Base-by-base conservation (phyloP, 805 yeast species). In the Candida sonorensis region DNA sequence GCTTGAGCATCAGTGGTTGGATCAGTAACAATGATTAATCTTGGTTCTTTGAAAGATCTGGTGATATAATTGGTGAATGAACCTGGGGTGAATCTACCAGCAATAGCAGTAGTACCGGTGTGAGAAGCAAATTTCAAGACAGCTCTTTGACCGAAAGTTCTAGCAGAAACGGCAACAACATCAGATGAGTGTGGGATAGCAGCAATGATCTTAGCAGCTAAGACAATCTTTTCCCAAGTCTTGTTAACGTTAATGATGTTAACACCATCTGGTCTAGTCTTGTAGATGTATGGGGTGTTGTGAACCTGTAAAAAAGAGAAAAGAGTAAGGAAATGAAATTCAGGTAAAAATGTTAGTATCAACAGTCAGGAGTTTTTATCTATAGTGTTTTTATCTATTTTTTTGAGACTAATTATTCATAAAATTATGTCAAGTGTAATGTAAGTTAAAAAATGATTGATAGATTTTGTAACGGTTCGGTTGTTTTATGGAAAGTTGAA, bases 71-170 rank as follows among this genome's bases (percentile, higher is more conserved):
- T 92, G 68, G 99, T 92, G 92, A 92, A 92, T 77, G 83, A 81
- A 85, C 99, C 99, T 74, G 99, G 99, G 61, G 98, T 92, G 84
- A 92, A 92, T 78, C 99, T 87, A 75, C 99, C 99, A 59, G 98
- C 99, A 75, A 92, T 90, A 67, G 99, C 88, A 57, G 97, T 90
- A 56, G 98, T 96, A 72, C 97, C 97, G 59, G 97, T 88, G 88
- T 92, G 97, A 59, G 96, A 85, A 65, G 99, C 97, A 65, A 82
- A 92, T 78, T 92, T 92, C 71, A 92, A 81, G 56, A 90, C 99
- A 64, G 98, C 99, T 79, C 99, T 92, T 78, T 92, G 99, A 66
- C 98, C 99, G 75, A 84, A 90, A 59, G 97, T 88, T 80, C 97
- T 90, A 59, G 97, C 85, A 51, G 97, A 88, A 62, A 94, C 86